Percentiles rank a stretch among this genome's conserved stretches.
Conservation (phyloP, 164 flowering plant genomes). For the Berberis vulgaris region DNA sequence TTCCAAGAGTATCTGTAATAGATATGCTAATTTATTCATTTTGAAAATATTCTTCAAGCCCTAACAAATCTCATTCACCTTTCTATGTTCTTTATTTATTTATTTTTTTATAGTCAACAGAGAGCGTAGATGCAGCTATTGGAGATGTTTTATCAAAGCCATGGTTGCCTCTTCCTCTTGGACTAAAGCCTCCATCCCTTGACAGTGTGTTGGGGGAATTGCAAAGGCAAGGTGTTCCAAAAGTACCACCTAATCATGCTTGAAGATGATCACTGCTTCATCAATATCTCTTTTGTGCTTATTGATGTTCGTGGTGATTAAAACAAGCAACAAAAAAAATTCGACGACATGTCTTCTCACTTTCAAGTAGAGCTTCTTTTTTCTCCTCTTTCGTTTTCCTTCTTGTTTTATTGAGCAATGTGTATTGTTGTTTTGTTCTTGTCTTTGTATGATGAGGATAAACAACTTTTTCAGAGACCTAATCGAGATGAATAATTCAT, state of each 20-base stretch:
- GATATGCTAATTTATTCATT: too few species aligned
- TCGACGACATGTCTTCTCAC: conserved; percentile 31
- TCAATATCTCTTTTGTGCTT: not conserved
- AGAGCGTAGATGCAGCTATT: conserved; percentile 80
- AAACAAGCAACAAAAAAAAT: conserved; percentile 10
- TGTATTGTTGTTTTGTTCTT: not conserved
- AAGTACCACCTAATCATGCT: conserved; percentile 47
- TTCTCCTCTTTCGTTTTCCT: not conserved
- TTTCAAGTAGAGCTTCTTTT: not conserved
- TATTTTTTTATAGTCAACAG: conserved; percentile 52
- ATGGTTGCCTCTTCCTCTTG: conserved; percentile 92
- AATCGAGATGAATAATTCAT: not conserved
- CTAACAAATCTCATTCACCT: not conserved
- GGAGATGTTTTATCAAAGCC: conserved; percentile 82
- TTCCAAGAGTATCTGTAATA: too few species aligned
- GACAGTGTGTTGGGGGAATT: conserved; percentile 75
- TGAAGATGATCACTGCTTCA: conserved; percentile 11
- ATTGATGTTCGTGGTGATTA: not conserved
- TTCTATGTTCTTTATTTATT: not conserved
- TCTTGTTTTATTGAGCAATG: not conserved
- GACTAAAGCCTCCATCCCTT: conserved; percentile 76
- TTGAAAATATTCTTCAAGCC: not conserved
- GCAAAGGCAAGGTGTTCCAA: conserved; percentile 72
- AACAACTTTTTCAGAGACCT: not conserved
- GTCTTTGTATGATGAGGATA: conserved; percentile 1